Evolutionary conservation across 2,329 filamentous ascomycete genomes (phyloP), one percentile per base, ranked within the genome.

Genomic region (Xylariales sp.): DNA sequence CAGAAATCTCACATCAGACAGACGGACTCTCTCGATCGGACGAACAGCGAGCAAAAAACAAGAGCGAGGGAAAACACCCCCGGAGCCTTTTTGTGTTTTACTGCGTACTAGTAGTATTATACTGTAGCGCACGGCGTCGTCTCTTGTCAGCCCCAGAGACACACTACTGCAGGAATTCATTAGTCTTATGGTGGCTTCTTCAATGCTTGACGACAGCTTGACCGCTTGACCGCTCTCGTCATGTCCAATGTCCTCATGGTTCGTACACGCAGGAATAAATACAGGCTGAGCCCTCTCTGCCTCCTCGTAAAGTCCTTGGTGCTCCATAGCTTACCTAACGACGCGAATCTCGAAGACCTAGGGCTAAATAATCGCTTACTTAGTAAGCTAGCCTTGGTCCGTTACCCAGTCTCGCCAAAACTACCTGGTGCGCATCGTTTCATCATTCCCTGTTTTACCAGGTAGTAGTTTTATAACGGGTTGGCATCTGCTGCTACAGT

Each of bases 1-100:
- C 56, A 28, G 46, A 58, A 10, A 54, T 58, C 64, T 63, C 30
- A 58, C 64, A 58, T 67, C 64, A 67, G 64, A 61, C 53, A 43
- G 23, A 23, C 23, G 23, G 23, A 23, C 23, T 23, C 23, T 23
- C 23, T 23, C 23, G 23, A 23, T 23, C 23, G 23, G 23, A 23
- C 23, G 23, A 23, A 23, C 23, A 23, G 23, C 23, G 23, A 23
- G 23, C 23, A 23, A 23, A 23, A 48, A n/a, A 39, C 36, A 10
- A 10, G 3, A 48, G 14, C 18, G 7, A 23, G 9, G 14, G 9
- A n/a, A 14, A 50, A 5, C 50, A 54, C 36, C 32, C 10, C 39
- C 39, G 14, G 39, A 14, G 39, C 14, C 14, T 41, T 39, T 41
- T 41, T 12, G 12, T 12, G 39, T 12, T 12, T 41, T 41, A 41